These are phyloP conservation scores for Podaxis rugospora DNA, from an alignment of 768 basidiomycete genomes.

Conservation along the genomic window DNA sequence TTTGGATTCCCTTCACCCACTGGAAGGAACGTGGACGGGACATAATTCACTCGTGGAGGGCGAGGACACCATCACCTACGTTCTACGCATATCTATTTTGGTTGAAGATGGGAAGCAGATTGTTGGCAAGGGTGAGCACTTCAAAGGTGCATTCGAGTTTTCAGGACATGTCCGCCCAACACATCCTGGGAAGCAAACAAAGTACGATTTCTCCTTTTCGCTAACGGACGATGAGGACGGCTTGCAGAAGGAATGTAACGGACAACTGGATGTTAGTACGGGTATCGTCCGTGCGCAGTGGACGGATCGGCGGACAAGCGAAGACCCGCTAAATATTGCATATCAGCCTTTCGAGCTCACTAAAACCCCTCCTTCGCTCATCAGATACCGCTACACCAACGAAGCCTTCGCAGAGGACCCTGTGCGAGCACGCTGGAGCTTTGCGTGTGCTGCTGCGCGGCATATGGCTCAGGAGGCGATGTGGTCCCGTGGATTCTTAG, in stretches of 20 bases:
- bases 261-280: conserved; percentile 16
- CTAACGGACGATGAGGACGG: conserved; percentile 25
- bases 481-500: conserved; percentile 28
- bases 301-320: conserved; percentile 19
- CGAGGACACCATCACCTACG: conserved; percentile 21
- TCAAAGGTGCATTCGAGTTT: conserved; percentile 26
- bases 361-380: conserved; percentile 23
- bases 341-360: conserved; percentile 20
- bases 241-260: conserved; percentile 20
- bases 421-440: conserved; percentile 26
- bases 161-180: conserved; percentile 16
- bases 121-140: conserved; percentile 30
- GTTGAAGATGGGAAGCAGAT: conserved; percentile 19
- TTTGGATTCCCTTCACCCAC: conserved; percentile 14
- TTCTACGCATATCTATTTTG: conserved; percentile 26
- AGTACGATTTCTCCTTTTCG: conserved; percentile 22
- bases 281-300: conserved; percentile 18
- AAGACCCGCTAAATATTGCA: conserved; percentile 19
- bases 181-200: conserved; percentile 8
- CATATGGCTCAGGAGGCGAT: conserved; percentile 25
- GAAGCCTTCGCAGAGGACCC: conserved; percentile 24
- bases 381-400: conserved; percentile 25
- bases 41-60: conserved; percentile 23
- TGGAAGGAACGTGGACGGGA: conserved; percentile 31
- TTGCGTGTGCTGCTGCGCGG: conserved; percentile 23